Evolutionary conservation across 208 protist species (phyloP), one percentile per base, ranked within the genome.

Genomic region (Herpetomonas muscarum): DNA sequence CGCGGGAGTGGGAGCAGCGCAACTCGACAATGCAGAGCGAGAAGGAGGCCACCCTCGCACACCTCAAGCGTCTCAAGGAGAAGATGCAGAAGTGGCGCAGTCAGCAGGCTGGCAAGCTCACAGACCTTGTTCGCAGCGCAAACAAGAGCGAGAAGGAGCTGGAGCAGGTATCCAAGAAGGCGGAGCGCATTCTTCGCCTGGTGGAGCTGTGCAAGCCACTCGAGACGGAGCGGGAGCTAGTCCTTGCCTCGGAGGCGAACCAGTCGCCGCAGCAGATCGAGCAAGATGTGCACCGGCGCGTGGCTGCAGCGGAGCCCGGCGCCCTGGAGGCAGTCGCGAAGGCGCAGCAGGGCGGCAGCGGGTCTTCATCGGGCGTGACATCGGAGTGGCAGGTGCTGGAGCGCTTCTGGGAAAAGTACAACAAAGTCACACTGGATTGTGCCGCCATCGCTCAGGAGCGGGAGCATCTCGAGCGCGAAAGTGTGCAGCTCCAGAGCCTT

Each of bases 391-490:
- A 88, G 45, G 74, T 88, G 17, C 73, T 98, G 46, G 81, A 97
- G 41, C 74, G 90, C 7, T 98, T 98, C 65, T 98, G 94, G 90
- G 81, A 82, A 47, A 90, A 87, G 53, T 85, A 94, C 69, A 98
- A 98, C 86, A 98, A 98, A 64, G 93, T 97, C 1, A 76, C 97
- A 31, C 83, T 98, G 9, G 97, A 98, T 76, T 94, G 90, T 55
- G 73, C 89, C 0, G 97, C 95, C n/a, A 76, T 98, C 19, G 67
- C 86, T 1, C 86, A 96, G 49, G 94, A 98, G 59, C 74, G 82
- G 19, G 56, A 84, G 29, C 76, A 96, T 32, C 67, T 98, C 29
- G 76, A 86, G 55, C 53, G 84, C 28, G 94, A 98, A 61, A 98
- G 98, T 50, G 53, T 70, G 51, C 76, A 89, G 51, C 67, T 98